Conservation (phyloP, 2,329 filamentous ascomycete genomes). For the Pestalotiopsis sp. region DNA sequence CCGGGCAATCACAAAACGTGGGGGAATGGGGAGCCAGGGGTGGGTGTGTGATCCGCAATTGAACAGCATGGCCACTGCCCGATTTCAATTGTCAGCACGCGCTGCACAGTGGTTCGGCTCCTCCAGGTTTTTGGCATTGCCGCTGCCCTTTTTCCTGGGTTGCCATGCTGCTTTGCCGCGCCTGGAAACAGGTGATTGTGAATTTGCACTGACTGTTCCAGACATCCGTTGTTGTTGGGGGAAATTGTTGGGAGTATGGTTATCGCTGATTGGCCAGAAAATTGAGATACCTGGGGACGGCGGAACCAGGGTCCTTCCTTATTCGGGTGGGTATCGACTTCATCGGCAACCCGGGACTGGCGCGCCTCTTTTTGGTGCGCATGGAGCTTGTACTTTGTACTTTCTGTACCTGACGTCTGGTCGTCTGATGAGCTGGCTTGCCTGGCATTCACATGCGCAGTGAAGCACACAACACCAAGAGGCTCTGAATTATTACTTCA, state of each 20-base stretch:
- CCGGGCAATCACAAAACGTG: slow-evolving; percentile 3
- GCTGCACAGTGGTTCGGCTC: neutral
- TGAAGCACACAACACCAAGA: too few relatives aligned
- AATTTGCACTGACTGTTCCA: neutral
- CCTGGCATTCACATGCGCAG: too few relatives aligned
- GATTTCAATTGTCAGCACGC: neutral
- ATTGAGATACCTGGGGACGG: neutral
- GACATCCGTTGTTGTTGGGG: slow-evolving; percentile 13
- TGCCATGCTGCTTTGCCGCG: neutral
- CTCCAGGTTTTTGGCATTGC: neutral
- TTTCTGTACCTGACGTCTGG: too few relatives aligned
- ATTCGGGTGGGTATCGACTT: neutral
- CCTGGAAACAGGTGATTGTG: neutral
- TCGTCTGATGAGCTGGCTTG: too few relatives aligned
- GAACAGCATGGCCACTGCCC: slow-evolving; percentile 1
- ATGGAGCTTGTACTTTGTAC: neutral
- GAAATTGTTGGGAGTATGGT: slow-evolving; percentile 12
- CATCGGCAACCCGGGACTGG: neutral
- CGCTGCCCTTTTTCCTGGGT: neutral
- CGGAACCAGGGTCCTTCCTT: slow-evolving; percentile 10
- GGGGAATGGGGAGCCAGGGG: slow-evolving; percentile 3
- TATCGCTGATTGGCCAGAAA: slow-evolving; percentile 5
- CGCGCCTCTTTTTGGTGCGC: neutral
- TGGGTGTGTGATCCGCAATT: neutral
- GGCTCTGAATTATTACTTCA: too few relatives aligned